These are phyloP conservation scores for Backusella morwellensis DNA, from an alignment of 192 early-diverging fungal species.

Conservation along the genomic window DNA sequence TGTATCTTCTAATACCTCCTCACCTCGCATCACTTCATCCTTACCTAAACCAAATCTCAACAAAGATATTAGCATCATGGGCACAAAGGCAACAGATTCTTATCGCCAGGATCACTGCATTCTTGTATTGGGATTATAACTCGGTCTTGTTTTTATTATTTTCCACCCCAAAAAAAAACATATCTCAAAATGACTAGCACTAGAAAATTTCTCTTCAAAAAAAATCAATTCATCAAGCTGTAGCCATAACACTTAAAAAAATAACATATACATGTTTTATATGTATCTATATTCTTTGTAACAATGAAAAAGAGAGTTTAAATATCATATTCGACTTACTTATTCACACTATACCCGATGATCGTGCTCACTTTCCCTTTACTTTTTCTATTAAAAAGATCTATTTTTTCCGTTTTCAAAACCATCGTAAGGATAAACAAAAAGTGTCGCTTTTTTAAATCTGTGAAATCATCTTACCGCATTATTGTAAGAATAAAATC, in stretches of 20 bases:
- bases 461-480: not conserved
- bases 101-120: slow-evolving; percentile 23
- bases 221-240: not conserved
- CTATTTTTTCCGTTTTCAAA: not conserved
- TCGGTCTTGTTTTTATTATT: not conserved
- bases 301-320: not conserved
- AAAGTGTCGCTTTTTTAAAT: not conserved
- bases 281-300: not conserved
- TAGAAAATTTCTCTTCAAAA: not conserved
- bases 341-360: not conserved
- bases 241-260: not conserved
- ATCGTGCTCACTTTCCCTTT: not conserved
- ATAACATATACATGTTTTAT: not conserved
- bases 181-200: not conserved
- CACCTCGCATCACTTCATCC: slow-evolving; percentile 8
- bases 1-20: not conserved
- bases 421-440: not conserved
- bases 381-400: not conserved
- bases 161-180: not conserved
- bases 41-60: slow-evolving; percentile 22
- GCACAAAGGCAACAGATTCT: slow-evolving; percentile 24
- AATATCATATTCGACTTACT: not conserved
- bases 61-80: slow-evolving; percentile 31
- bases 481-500: not conserved
- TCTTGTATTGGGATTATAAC: slow-evolving; percentile 27